Evolutionary conservation across 2,329 filamentous ascomycete genomes (phyloP), one percentile per base, ranked within the genome.

Genomic region (Chalaropsis ovoidea): DNA sequence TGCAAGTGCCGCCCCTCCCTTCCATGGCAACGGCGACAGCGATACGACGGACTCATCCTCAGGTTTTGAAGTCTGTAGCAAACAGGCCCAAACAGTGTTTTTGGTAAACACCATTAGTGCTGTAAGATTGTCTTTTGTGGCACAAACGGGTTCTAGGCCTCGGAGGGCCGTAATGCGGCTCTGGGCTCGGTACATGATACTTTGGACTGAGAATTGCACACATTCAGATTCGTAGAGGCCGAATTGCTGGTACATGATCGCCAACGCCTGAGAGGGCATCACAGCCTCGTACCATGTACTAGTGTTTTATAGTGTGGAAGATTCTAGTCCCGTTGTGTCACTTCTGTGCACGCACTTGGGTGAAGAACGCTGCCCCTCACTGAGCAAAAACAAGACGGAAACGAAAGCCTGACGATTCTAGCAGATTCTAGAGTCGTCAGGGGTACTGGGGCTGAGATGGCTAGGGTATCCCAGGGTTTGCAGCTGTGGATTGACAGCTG

Each of bases 21-120:
- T 45, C 64, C 27, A 67, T 47, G 49, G 52, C 63, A 56, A 64
- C 62, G 62, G 65, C 39, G 47, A 62, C 47, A 41, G 58, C 63
- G 62, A 65, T 45, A 47, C 41, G 42, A 49, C 45, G 61, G 61
- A 10, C 43, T 39, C 35, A 22, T 63, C 17, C 43, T 35, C 22
- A 56, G 27, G 61, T 22, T 61, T 11, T 11, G n/a, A 5, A 22
- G 49, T 31, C 31, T 49, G 19, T 63, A 63, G 17, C 19, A 7
- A 22, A 19, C 24, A 56, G 13, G 13, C 24, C 24, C 24, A 31
- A 35, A 56, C 8, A 56, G 22, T 56, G 17, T 17, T 19, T 56
- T 56, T 22, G 52, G 52, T 10, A 7, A 56, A 56, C 22, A 10
- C 52, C 52, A 56, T 31, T 56, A 56, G 52, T 13, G 24, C 52